phyloP scores from a whole-genome alignment of 2,329 filamentous ascomycete genomes.

The Passalora sequoiae region DNA sequence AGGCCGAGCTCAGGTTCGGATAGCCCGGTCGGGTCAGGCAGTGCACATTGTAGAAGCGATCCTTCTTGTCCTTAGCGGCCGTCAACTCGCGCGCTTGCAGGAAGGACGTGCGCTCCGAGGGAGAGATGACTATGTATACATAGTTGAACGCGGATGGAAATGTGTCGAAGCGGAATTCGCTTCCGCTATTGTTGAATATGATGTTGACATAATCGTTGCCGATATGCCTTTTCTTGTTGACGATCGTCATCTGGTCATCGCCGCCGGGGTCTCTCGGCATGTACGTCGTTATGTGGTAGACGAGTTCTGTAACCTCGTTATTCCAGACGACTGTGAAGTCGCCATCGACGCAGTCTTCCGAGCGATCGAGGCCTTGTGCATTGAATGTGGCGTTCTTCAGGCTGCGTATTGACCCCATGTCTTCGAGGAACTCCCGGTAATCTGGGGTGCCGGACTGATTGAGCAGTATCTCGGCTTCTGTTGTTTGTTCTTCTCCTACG shows the following conservation, averaged over 20 bases:
- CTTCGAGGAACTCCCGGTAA: slow-evolving; percentile 78
- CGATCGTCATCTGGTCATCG: slow-evolving; percentile 54
- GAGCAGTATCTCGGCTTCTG: slow-evolving; percentile 76
- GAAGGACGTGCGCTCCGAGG: slow-evolving; percentile 73
- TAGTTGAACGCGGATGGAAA: slow-evolving; percentile 95
- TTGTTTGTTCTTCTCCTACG: slow-evolving; percentile 77
- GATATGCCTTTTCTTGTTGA: slow-evolving; percentile 84
- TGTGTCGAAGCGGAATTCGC: slow-evolving; percentile 78
- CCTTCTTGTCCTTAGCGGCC: slow-evolving; percentile 35
- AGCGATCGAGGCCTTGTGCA: slow-evolving; percentile 80
- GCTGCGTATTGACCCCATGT: slow-evolving; percentile 73
- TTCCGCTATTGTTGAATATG: slow-evolving; percentile 93
- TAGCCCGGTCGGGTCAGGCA: slow-evolving; percentile 85
- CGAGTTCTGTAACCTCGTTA: slow-evolving; percentile 87
- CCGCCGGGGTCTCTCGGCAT: slow-evolving; percentile 80
- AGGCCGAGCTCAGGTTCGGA: slow-evolving; percentile 84
- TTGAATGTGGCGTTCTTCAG: slow-evolving; percentile 84
- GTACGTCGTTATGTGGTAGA: slow-evolving; percentile 93
- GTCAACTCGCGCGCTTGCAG: slow-evolving; percentile 53
- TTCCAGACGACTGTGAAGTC: slow-evolving; percentile 90
- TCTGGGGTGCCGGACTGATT: slow-evolving; percentile 83
- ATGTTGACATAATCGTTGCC: slow-evolving; percentile 98
- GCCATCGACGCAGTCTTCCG: slow-evolving; percentile 67
- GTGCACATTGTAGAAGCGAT: slow-evolving; percentile 77
- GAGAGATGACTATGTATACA: slow-evolving; percentile 92